Conservation (phyloP, 176 grass and related monocot genomes). For the Ensete glaucum region DNA sequence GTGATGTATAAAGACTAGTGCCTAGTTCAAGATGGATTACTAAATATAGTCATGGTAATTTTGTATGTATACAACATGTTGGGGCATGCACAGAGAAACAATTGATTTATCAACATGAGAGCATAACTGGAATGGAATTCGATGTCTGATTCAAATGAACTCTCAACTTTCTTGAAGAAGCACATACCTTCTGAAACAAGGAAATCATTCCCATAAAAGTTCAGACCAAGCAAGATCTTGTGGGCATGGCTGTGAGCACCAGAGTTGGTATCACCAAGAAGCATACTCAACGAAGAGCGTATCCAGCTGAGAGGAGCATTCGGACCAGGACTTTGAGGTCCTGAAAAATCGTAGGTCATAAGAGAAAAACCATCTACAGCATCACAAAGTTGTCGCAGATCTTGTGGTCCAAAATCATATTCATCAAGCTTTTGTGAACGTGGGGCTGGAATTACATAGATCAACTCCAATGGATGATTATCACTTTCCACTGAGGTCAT, state of each 20-base stretch:
- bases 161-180: neutral
- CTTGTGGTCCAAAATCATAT: conserved; percentile 63
- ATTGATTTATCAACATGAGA: too few relatives aligned
- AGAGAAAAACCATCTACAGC: conserved; percentile 84
- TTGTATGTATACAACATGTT: too few relatives aligned
- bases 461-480: conserved; percentile 44
- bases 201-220: conserved; percentile 97
- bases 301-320: conserved; percentile 85
- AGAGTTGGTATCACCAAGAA: conserved; percentile 36
- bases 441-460: conserved; percentile 76
- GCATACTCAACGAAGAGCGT: conserved; percentile 43
- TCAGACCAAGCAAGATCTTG: conserved; percentile 86
- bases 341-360: conserved; percentile 97
- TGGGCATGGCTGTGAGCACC: conserved; percentile 30
- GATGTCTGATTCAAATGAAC: neutral
- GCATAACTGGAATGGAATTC: too few relatives aligned
- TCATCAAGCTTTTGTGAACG: conserved; percentile 37
- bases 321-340: conserved; percentile 81
- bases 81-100: too few relatives aligned
- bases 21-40: too few relatives aligned
- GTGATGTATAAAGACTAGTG: too few relatives aligned
- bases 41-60: too few relatives aligned
- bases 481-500: conserved; percentile 38
- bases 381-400: conserved; percentile 55
- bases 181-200: conserved; percentile 63